Percentiles rank a stretch among this genome's conserved stretches.
phyloP scores from a whole-genome alignment of 306 rosid genomes.

The Pyrus pyrifolia region DNA sequence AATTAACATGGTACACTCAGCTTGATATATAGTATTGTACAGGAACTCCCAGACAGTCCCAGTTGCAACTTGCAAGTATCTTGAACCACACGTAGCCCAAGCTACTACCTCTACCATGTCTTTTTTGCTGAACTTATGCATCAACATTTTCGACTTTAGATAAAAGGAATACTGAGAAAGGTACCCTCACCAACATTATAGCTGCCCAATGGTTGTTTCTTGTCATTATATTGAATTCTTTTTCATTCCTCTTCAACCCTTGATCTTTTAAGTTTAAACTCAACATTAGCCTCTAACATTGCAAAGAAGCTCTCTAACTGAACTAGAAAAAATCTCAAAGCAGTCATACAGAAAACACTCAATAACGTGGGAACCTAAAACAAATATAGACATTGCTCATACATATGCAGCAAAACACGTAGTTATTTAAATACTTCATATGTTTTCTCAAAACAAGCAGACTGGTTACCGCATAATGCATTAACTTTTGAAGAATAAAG shows the following conservation, averaged over 20 bases:
- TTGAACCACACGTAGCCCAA: not conserved
- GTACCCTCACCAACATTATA: not conserved
- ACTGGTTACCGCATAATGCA: not conserved
- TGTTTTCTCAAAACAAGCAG: not conserved
- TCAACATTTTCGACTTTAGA: not conserved
- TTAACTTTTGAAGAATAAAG: not conserved
- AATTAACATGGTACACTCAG: conserved; percentile 8
- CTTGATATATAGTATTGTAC: not conserved
- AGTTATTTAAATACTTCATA: not conserved
- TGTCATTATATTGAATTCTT: not conserved
- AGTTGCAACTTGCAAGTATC: not conserved
- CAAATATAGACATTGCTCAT: not conserved
- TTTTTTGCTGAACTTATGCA: not conserved
- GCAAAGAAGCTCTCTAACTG: not conserved
- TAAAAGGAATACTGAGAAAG: not conserved
- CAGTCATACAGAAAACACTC: not conserved
- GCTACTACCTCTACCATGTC: not conserved
- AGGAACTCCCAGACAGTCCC: not conserved
- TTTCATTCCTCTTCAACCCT: not conserved
- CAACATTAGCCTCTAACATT: not conserved
- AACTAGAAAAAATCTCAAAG: not conserved
- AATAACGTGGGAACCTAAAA: not conserved
- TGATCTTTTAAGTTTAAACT: not conserved
- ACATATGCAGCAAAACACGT: not conserved
- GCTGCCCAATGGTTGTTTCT: not conserved